These are phyloP conservation scores for Xylaria sp. DNA, from an alignment of 2,329 filamentous ascomycete species.

Conservation along the genomic window DNA sequence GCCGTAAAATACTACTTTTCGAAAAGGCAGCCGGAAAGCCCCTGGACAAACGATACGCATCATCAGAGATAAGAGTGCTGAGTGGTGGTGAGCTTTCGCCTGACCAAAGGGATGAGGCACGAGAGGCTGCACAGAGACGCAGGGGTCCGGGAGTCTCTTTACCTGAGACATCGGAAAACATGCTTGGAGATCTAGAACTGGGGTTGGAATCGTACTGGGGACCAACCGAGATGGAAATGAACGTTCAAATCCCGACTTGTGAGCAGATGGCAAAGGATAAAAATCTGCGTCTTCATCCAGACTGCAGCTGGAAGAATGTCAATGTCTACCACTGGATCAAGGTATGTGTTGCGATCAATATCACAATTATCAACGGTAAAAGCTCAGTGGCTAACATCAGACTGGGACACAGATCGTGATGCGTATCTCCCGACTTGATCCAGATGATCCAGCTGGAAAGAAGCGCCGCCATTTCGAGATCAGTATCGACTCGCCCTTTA, in stretches of 20 bases:
- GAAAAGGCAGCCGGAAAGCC: conserved; percentile 87
- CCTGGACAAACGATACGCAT: conserved; percentile 76
- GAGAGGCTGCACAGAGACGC: conserved; percentile 58
- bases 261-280: conserved; percentile 83
- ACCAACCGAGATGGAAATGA: conserved; percentile 94
- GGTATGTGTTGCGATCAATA: conserved; percentile 57
- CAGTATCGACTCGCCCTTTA: conserved; percentile 94
- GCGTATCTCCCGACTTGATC: conserved; percentile 86
- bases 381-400: conserved; percentile 9
- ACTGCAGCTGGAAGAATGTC: conserved; percentile 93
- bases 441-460: conserved; percentile 74
- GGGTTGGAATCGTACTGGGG: conserved; percentile 79
- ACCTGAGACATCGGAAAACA: conserved; percentile 70
- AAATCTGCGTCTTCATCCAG: conserved; percentile 77
- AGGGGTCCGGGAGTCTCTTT: conserved; percentile 67
- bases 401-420: conserved; percentile 77
- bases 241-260: conserved; percentile 90
- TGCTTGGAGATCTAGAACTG: conserved; percentile 82
- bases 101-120: conserved; percentile 60
- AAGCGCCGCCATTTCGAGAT: conserved; percentile 94
- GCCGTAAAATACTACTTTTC: conserved; percentile 84
- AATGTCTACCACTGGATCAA: conserved; percentile 98
- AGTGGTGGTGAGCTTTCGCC: conserved; percentile 80
- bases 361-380: neutral
- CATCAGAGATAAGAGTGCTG: conserved; percentile 79